Evolutionary conservation across 768 basidiomycete genomes (phyloP).

Genomic region (Russula earlei): DNA sequence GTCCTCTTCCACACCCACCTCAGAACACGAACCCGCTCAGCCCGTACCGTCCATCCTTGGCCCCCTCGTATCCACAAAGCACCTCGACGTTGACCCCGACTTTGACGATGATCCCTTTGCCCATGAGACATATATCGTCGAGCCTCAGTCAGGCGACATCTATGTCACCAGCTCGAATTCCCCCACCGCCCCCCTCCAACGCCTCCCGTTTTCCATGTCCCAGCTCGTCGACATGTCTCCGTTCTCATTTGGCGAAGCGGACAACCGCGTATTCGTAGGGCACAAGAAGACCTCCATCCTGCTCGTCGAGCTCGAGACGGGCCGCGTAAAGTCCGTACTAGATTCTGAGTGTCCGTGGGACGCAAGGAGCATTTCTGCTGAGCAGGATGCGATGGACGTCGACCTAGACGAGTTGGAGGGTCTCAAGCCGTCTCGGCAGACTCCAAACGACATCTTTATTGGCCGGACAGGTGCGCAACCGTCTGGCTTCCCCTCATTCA

Average conservation of each 20-base stretch:
- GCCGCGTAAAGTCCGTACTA: constrained; percentile 64
- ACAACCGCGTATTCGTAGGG: constrained; percentile 74
- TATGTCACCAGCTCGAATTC: constrained; percentile 59
- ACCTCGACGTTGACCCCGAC: constrained; percentile 49
- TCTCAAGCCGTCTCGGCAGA: constrained; percentile 29
- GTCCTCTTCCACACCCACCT: constrained; percentile 24
- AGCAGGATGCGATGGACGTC: constrained; percentile 33
- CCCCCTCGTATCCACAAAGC: constrained; percentile 67
- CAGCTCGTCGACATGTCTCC: constrained; percentile 86
- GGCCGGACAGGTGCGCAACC: constrained; percentile 51
- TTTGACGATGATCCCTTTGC: constrained; percentile 39
- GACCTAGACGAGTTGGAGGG: constrained; percentile 57
- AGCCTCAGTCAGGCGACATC: constrained; percentile 90
- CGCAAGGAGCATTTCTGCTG: constrained; percentile 45
- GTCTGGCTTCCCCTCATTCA: constrained; percentile 12
- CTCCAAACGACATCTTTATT: constrained; percentile 44
- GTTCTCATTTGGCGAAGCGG: constrained; percentile 66
- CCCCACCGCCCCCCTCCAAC: constrained; percentile 62
- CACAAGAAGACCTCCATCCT: constrained; percentile 81
- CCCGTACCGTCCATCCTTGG: constrained; percentile 43
- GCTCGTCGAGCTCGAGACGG: constrained; percentile 69
- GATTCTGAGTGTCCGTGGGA: constrained; percentile 76
- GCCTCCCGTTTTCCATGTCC: constrained; percentile 84
- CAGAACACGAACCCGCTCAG: constrained; percentile 9
- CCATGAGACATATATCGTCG: constrained; percentile 84